Evolutionary conservation across 2,329 filamentous ascomycete species (phyloP).

Genomic region (Apiospora pterosperma): DNA sequence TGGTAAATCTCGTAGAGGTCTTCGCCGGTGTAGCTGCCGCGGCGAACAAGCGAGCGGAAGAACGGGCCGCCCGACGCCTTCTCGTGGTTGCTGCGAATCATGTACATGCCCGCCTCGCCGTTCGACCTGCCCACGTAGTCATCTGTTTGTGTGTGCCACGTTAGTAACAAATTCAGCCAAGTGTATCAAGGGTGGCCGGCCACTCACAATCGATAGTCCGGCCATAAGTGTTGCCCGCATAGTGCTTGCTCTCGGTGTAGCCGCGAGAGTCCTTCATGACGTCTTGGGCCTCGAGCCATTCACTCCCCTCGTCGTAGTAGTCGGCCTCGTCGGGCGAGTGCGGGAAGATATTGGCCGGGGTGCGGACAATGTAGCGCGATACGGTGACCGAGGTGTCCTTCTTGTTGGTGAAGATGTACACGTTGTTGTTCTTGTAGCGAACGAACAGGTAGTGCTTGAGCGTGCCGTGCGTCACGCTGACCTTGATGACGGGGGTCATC

Average conservation of each 20-base stretch:
- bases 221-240: slow-evolving; percentile 34
- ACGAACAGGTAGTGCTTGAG: slow-evolving; percentile 32
- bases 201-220: slow-evolving; percentile 29
- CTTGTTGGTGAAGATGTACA: slow-evolving; percentile 42
- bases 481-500: slow-evolving; percentile 30
- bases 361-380: slow-evolving; percentile 34
- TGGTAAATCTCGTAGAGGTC: slow-evolving; percentile 41
- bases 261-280: slow-evolving; percentile 23
- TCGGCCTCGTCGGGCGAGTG: slow-evolving; percentile 24
- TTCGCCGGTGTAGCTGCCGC: slow-evolving; percentile 30
- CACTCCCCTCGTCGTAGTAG: slow-evolving; percentile 29
- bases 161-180: background rate
- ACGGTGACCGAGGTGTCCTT: slow-evolving; percentile 33
- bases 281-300: slow-evolving; percentile 30
- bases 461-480: slow-evolving; percentile 30
- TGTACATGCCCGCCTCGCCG: slow-evolving; percentile 30
- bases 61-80: slow-evolving; percentile 37
- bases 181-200: background rate
- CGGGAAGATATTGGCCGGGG: slow-evolving; percentile 26
- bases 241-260: slow-evolving; percentile 37
- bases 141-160: slow-evolving; percentile 15
- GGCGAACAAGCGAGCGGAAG: slow-evolving; percentile 35
- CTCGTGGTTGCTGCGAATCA: slow-evolving; percentile 37
- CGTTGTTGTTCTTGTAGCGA: slow-evolving; percentile 33
- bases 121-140: slow-evolving; percentile 35